Conservation (phyloP, 306 rosid species). For the Cicer chorassanicum region DNA sequence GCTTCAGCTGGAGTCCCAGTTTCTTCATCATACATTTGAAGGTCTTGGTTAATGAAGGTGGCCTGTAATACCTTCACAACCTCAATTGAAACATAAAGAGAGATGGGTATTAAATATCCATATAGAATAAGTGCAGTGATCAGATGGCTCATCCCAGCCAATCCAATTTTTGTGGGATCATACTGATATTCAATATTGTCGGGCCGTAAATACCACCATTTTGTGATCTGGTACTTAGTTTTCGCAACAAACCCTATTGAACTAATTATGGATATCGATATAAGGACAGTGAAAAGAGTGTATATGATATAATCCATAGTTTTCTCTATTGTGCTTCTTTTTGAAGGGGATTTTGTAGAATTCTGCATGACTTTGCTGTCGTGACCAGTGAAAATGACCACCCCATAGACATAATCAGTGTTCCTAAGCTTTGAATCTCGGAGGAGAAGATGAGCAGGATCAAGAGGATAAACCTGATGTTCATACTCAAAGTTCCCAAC, state of each 20-base stretch:
- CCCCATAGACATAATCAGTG: constrained; percentile 84
- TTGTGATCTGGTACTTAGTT: constrained; percentile 63
- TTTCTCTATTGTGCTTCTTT: constrained; percentile 85
- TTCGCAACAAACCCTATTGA: constrained; percentile 80
- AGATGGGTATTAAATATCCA: constrained; percentile 98
- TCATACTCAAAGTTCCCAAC: constrained; percentile 87
- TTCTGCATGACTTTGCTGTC: constrained; percentile 99
- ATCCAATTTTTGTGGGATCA: constrained; percentile 59
- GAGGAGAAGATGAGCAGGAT: constrained; percentile 87
- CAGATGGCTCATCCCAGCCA: constrained; percentile 87
- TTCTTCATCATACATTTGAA: constrained; percentile 91
- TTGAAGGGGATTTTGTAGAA: constrained; percentile 93
- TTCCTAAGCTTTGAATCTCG: constrained; percentile 98
- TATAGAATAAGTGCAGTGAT: constrained; percentile 95
- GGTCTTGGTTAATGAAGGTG: constrained; percentile 82
- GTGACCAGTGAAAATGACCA: constrained; percentile 91
- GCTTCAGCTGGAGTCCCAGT: constrained; percentile 86
- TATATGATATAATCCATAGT: constrained; percentile 93
- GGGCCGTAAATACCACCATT: constrained; percentile 80
- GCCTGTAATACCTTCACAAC: constrained; percentile 97
- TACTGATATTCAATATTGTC: constrained; percentile 54
- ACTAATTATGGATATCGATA: constrained; percentile 79
- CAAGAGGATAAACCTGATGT: constrained; percentile 76
- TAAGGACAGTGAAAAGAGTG: constrained; percentile 79
- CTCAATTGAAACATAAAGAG: constrained; percentile 97